Percentiles rank a stretch among this genome's conserved stretches.
Conservation (phyloP, 352 stramenopile genomes). For the Phytophthora hybrid region DNA sequence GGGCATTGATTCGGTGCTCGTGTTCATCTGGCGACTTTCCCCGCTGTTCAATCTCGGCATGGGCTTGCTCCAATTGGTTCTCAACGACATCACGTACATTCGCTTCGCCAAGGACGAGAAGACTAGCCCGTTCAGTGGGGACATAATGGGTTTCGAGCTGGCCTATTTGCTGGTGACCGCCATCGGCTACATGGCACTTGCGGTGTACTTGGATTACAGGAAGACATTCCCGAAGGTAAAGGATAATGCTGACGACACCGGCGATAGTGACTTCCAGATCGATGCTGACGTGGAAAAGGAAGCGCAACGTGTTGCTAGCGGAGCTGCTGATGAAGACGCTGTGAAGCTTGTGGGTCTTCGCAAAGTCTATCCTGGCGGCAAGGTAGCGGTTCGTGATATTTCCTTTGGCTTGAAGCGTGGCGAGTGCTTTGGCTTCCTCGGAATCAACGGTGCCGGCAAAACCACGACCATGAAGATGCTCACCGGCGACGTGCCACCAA, state of each 20-base stretch:
- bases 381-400: constrained; percentile 79
- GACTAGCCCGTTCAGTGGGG: constrained; percentile 52
- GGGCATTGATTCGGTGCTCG: constrained; percentile 48
- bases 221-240: constrained; percentile 64
- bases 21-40: constrained; percentile 74
- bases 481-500: constrained; percentile 81
- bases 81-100: constrained; percentile 45
- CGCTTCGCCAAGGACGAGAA: constrained; percentile 39
- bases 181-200: constrained; percentile 46
- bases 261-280: constrained; percentile 28
- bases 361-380: constrained; percentile 85
- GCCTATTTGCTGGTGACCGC: constrained; percentile 48
- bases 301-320: constrained; percentile 40
- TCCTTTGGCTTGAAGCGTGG: constrained; percentile 78
- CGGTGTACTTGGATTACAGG: constrained; percentile 62
- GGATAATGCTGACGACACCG: constrained; percentile 5
- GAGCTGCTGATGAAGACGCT: constrained; percentile 35
- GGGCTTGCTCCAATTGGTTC: constrained; percentile 40
- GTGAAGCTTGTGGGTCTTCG: constrained; percentile 64
- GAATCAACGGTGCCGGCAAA: constrained; percentile 96
- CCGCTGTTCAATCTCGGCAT: constrained; percentile 56
- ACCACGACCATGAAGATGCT: constrained; percentile 96
- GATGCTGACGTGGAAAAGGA: constrained; percentile 60
- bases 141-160: constrained; percentile 64
- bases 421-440: constrained; percentile 94